phyloP scores from a whole-genome alignment of 1,284 basidiomycete species.

The Malassezia pachydermatis region DNA sequence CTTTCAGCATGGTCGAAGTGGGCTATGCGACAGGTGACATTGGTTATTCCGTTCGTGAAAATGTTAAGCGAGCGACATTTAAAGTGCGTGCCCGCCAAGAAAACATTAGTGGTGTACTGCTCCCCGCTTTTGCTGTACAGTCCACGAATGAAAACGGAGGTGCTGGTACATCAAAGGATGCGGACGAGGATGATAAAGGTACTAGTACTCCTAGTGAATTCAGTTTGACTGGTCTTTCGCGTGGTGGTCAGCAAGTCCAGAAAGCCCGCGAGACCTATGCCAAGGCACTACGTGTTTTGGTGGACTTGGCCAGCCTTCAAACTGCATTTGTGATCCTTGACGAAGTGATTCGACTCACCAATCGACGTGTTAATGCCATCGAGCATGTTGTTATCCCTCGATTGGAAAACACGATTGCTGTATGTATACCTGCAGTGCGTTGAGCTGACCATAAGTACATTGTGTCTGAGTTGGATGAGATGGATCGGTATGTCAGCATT shows the following conservation, averaged over 20 bases:
- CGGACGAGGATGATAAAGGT: neutral
- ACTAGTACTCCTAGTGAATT: constrained; percentile 57
- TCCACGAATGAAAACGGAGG: neutral
- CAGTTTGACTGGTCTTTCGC: constrained; percentile 89
- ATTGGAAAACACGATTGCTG: constrained; percentile 87
- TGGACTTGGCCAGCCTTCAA: constrained; percentile 82
- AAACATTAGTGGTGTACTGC: constrained; percentile 94
- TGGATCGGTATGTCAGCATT: constrained; percentile 25
- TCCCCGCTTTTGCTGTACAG: constrained; percentile 64
- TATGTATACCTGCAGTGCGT: constrained; percentile 11
- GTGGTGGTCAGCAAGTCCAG: constrained; percentile 92
- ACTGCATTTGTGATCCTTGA: constrained; percentile 98
- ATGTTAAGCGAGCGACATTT: constrained; percentile 65
- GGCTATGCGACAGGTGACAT: constrained; percentile 90
- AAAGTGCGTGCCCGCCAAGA: constrained; percentile 90
- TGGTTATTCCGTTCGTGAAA: constrained; percentile 60
- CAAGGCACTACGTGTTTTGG: constrained; percentile 90
- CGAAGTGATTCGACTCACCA: constrained; percentile 96
- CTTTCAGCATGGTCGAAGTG: constrained; percentile 96
- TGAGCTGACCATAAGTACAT: constrained; percentile 27
- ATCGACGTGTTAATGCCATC: constrained; percentile 95
- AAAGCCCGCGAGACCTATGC: constrained; percentile 89
- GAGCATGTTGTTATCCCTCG: constrained; percentile 94
- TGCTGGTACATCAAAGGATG: neutral
- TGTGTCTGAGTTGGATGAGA: constrained; percentile 44